A percentile compares a stretch with the other conserved stretches of the same genome.
Conservation (phyloP, 306 rosid species). For the Cotoneaster glaucophyllus region DNA sequence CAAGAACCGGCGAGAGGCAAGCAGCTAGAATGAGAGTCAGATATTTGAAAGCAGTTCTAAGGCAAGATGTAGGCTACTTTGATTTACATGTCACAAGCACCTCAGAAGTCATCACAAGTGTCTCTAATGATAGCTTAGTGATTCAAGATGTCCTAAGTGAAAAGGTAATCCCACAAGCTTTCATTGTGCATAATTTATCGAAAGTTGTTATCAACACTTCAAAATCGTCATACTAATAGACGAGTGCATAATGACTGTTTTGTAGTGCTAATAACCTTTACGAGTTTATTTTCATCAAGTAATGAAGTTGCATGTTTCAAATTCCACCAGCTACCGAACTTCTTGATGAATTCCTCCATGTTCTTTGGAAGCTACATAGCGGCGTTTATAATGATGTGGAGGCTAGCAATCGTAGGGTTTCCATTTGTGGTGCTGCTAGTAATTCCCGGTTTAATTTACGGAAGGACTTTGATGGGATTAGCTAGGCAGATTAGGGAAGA, state of each 20-base stretch:
- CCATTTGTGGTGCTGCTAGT: slow-evolving; percentile 66
- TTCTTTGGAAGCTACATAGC: slow-evolving; percentile 70
- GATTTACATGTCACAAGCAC: slow-evolving; percentile 88
- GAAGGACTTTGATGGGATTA: slow-evolving; percentile 61
- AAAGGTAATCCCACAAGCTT: slow-evolving; percentile 43
- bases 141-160: slow-evolving; percentile 84
- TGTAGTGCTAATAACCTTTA: not conserved
- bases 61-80: slow-evolving; percentile 92
- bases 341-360: slow-evolving; percentile 53
- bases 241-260: not conserved
- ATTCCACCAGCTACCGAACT: slow-evolving; percentile 58
- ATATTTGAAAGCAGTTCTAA: slow-evolving; percentile 69
- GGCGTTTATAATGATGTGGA: slow-evolving; percentile 68
- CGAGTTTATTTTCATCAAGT: not conserved
- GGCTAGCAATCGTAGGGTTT: slow-evolving; percentile 64
- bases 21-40: slow-evolving; percentile 83
- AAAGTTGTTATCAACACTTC: no score
- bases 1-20: slow-evolving; percentile 93
- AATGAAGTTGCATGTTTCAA: not conserved
- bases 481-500: slow-evolving; percentile 65
- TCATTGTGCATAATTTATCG: not conserved
- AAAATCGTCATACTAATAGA: no score
- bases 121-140: slow-evolving; percentile 72
- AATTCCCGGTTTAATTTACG: slow-evolving; percentile 79
- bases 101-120: slow-evolving; percentile 79